Evolutionary conservation across 1,139 yeast genomes (phyloP).

Genomic region (Pichia inconspicua): DNA sequence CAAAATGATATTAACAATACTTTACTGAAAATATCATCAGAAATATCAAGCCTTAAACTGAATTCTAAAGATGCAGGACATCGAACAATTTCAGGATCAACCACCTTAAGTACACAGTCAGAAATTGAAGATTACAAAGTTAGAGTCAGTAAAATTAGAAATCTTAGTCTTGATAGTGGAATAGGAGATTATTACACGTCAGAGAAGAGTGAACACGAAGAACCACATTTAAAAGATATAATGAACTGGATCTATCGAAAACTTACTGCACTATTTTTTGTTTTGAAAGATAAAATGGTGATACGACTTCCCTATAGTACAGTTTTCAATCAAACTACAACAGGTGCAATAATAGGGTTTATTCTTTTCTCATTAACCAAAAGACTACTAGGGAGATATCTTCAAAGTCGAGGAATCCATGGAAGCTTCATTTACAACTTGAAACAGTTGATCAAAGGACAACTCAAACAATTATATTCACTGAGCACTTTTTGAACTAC

Average conservation of each 20-base stretch:
- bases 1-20: constrained; percentile 28
- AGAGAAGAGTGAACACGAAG: neutral
- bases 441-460: neutral
- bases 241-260: constrained; percentile 5
- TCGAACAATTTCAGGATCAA: constrained; percentile 12
- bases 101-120: constrained; percentile 5
- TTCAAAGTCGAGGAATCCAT: neutral
- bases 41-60: constrained; percentile 21
- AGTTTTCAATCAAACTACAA: neutral
- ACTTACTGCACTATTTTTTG: neutral
- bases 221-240: neutral
- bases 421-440: neutral
- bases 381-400: constrained; percentile 2
- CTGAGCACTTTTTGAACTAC: neutral
- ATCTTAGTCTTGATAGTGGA: neutral
- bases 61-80: constrained; percentile 6
- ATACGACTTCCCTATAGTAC: neutral
- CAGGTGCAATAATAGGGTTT: constrained; percentile 1
- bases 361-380: constrained; percentile 3
- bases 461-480: neutral
- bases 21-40: constrained; percentile 23
- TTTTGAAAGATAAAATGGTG: neutral
- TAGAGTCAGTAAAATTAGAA: neutral
- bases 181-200: neutral
- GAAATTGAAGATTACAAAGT: constrained; percentile 8